phyloP scores from a whole-genome alignment of 768 basidiomycete species.

The Dentipellis sp. region DNA sequence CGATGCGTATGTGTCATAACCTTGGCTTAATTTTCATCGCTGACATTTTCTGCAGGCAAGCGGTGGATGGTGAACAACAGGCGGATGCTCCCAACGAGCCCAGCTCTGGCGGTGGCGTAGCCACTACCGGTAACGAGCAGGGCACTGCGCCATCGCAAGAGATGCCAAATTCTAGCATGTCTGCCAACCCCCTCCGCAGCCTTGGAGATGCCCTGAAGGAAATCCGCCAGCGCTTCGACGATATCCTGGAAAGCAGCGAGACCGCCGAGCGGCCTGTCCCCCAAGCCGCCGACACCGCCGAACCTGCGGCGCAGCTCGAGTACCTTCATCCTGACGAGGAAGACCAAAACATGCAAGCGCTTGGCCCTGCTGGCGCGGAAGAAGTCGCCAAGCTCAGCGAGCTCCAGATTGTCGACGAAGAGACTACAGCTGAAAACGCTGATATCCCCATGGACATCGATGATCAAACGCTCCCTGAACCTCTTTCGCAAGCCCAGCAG shows the following conservation, averaged over 20 bases:
- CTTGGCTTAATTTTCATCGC: too few relatives aligned
- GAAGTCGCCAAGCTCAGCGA: slow-evolving; percentile 76
- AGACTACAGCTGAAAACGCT: slow-evolving; percentile 22
- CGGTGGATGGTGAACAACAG: not conserved
- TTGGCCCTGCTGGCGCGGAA: slow-evolving; percentile 81
- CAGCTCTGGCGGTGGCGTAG: slow-evolving; percentile 17
- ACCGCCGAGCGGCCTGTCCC: slow-evolving; percentile 21
- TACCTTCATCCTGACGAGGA: slow-evolving; percentile 65
- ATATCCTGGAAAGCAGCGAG: slow-evolving; percentile 50
- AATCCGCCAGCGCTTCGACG: slow-evolving; percentile 74
- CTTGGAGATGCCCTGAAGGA: slow-evolving; percentile 80
- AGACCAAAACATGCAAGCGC: slow-evolving; percentile 74
- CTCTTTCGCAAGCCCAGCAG: not conserved
- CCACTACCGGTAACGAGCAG: slow-evolving; percentile 33
- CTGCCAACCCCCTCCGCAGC: slow-evolving; percentile 56
- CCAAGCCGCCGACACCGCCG: slow-evolving; percentile 27
- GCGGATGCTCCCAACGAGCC: not conserved
- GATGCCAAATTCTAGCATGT: slow-evolving; percentile 8
- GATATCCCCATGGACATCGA: slow-evolving; percentile 42
- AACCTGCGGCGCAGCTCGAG: slow-evolving; percentile 50
- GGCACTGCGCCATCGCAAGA: slow-evolving; percentile 31
- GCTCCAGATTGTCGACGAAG: slow-evolving; percentile 65
- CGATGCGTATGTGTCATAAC: not conserved
- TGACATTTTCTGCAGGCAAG: not conserved
- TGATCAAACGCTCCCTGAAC: slow-evolving; percentile 19